Evolutionary conservation across 495 filamentous ascomycete genomes (phyloP).

Genomic region (Trichocladium uniseriatum): DNA sequence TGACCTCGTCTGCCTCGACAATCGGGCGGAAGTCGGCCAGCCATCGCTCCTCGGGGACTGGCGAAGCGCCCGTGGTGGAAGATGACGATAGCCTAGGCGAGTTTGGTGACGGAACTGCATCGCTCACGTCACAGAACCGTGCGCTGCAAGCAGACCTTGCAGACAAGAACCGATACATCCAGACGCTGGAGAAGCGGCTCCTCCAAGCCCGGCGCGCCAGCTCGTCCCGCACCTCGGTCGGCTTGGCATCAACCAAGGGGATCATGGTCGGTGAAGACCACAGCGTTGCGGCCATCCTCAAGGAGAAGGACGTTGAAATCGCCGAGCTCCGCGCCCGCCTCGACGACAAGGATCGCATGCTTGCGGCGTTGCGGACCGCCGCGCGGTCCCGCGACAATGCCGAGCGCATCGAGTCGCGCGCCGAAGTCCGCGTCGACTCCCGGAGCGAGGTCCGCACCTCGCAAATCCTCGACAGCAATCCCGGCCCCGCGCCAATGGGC

Average conservation of each 20-base stretch:
- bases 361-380: constrained; percentile 76
- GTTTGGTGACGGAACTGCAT: constrained; percentile 80
- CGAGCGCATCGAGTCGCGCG: constrained; percentile 41
- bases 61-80: constrained; percentile 33
- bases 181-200: constrained; percentile 82
- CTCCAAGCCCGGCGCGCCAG: constrained; percentile 87
- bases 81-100: constrained; percentile 72
- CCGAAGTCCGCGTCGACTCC: constrained; percentile 38
- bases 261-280: constrained; percentile 58
- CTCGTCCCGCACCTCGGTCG: constrained; percentile 72
- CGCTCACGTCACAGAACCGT: constrained; percentile 67
- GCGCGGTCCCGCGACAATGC: constrained; percentile 80
- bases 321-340: constrained; percentile 78
- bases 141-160: constrained; percentile 85
- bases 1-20: constrained; percentile 53
- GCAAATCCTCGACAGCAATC: constrained; percentile 32
- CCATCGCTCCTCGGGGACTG: constrained; percentile 36
- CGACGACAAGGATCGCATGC: constrained; percentile 94
- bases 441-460: constrained; percentile 39
- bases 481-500: constrained; percentile 26
- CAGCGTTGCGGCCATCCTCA: constrained; percentile 55
- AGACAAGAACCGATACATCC: constrained; percentile 95
- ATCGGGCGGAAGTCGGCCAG: constrained; percentile 39
- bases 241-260: constrained; percentile 43
- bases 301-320: constrained; percentile 92